Base-by-base conservation (phyloP, 2,329 filamentous ascomycete species). In the Emmonsiellopsis sp. region DNA sequence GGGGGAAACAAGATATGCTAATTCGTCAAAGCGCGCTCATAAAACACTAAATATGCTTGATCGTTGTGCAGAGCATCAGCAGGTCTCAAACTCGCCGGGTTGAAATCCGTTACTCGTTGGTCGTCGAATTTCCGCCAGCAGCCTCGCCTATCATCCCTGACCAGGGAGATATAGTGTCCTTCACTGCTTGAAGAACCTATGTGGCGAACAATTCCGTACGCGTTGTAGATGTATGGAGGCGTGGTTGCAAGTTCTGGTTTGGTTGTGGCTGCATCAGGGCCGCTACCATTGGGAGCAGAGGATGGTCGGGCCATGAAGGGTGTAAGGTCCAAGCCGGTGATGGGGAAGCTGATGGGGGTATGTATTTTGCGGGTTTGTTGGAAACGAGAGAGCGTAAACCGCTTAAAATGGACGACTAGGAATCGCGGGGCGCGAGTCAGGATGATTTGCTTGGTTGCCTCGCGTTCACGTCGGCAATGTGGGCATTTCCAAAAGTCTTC, bases 141-240 rank as follows among this genome's bases (percentile, higher is more conserved):
- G 31, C 76, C 74, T 32, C 79, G 72, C 34, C 74, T 74, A 39
- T 77, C 74, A 61, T 85, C 81, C 44, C 80, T 80, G 56, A 87
- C 80, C 54, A 86, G 83, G 3, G 84, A 79, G 51, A 85, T 84
- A 67, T 96, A 96, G 69, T 96, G 91, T 0, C 91, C 91, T 49
- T 80, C 81, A 39, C 81, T 80, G 51, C 87, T 75, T 1, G 77
- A 82, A 1, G 73, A 72, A 21, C 91, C 91, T 3, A 81, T 70
- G 67, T 96, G 91, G 57, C 87, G 78, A 52, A 94, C 81, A 6
- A 96, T 86, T 2, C 85, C 92, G 65, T 95, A 96, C 51, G 87
- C 85, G 64, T 95, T 86, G 68, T 96, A 98, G 5, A 76, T 73
- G 63, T 87, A 89, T 0, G 87, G 85, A 0, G 67, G 66, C 51